Evolutionary conservation across 495 filamentous ascomycete species (phyloP), one percentile per base, ranked within the genome.

Genomic region (Amniculicola lignicola): DNA sequence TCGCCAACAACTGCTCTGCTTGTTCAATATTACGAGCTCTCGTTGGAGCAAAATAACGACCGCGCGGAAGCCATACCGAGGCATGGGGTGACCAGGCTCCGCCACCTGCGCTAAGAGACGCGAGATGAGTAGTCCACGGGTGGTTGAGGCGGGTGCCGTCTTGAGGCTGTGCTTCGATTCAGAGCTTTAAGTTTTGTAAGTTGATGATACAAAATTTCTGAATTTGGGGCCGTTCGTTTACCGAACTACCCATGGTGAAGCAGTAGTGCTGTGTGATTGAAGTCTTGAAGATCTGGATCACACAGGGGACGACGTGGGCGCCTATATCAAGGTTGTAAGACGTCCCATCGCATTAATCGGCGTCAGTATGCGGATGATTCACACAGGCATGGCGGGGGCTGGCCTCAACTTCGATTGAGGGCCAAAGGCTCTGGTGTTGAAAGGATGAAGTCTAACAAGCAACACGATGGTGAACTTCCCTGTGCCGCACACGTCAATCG

Each of bases 41-140:
- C 9, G 47, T 38, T 51, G 24, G 16, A 25, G 18, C 33, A 6
- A 22, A 28, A 24, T 51, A n/a, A 39, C 39, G 31, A 35, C 27
- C 11, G 14, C 4, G 29, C 29, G 28, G 46, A 38, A 11, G 46
- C n/a, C 38, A 11, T n/a, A 4, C 7, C 21, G 46, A 22, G 22
- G 46, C 28, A 38, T 18, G 9, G 9, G 37, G 10, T 6, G 9
- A 19, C 16, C 37, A 9, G 16, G 41, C 52, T 55, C 39, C 51
- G 51, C 51, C 51, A 23, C 51, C 9, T 42, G 51, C 51, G 51
- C 51, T 51, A 24, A 51, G 37, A 4, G 14, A 12, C 6, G 15
- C 18, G 19, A 37, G 24, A 45, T 54, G 3, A 45, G 18, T 28
- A 18, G 51, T 9, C n/a, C 23, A n/a, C n/a, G n/a, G n/a, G n/a